Percentiles rank a stretch among this genome's conserved stretches.
Conservation (phyloP, 345 rosid genomes). For the Rhodomyrtus tomentosa region DNA sequence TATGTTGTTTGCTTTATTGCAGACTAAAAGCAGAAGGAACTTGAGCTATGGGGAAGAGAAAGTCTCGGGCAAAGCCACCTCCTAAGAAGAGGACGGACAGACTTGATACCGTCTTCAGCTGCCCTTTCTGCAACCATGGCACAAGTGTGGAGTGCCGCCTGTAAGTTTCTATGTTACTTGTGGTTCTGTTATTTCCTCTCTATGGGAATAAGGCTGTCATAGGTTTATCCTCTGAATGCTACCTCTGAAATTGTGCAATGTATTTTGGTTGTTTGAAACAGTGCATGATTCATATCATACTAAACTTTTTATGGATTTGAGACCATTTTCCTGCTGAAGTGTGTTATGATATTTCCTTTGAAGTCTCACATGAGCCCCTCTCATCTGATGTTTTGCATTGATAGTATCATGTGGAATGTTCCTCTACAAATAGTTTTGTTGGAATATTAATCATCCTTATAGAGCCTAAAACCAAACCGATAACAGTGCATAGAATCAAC, state of each 20-base stretch:
- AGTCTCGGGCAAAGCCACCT: slow-evolving; percentile 92
- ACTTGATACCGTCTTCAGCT: slow-evolving; percentile 90
- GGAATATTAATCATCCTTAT: not conserved
- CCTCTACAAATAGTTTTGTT: not conserved
- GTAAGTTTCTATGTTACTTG: slow-evolving; percentile 13
- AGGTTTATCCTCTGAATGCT: not conserved
- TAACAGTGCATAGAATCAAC: not conserved
- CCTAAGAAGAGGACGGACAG: slow-evolving; percentile 87
- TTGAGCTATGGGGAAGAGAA: slow-evolving; percentile 85
- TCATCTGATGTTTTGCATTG: not conserved
- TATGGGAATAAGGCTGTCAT: not conserved
- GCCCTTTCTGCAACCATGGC: slow-evolving; percentile 97
- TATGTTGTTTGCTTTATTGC: not conserved
- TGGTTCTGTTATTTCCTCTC: not conserved
- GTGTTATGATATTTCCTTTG: not conserved
- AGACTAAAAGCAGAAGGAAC: not conserved
- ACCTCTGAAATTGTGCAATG: accelerated
- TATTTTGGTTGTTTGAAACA: not conserved
- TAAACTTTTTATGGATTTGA: not conserved
- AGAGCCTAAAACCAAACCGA: not conserved
- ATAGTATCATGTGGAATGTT: accelerated
- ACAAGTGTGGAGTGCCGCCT: slow-evolving; percentile 76
- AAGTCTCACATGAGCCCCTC: not conserved
- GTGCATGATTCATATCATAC: not conserved
- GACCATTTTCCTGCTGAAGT: not conserved